Percentiles rank a stretch among this genome's conserved stretches.
Conservation (phyloP, 768 basidiomycete species). For the Agrocybe pediades region DNA sequence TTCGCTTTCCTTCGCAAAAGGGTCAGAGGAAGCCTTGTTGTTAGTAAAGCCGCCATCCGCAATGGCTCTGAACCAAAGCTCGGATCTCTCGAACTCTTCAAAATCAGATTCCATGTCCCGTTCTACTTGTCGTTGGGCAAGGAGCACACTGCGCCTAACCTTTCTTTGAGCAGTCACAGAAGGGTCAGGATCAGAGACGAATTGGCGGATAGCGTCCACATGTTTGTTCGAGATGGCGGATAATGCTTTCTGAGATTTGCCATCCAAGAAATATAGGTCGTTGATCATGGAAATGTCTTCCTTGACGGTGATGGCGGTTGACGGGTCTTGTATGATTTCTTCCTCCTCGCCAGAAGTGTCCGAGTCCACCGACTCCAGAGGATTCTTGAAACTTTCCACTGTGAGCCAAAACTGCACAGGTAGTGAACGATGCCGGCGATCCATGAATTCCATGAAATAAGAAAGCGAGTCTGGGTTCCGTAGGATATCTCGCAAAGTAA, state of each 20-base stretch:
- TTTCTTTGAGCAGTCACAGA: constrained; percentile 47
- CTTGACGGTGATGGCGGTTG: constrained; percentile 61
- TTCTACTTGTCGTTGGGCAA: constrained; percentile 85
- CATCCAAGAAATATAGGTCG: constrained; percentile 78
- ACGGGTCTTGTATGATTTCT: constrained; percentile 53
- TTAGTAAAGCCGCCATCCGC: constrained; percentile 59
- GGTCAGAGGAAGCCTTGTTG: constrained; percentile 21
- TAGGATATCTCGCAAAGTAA: constrained; percentile 78
- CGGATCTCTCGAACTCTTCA: constrained; percentile 83
- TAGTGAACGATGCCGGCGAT: constrained; percentile 78
- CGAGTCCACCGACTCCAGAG: constrained; percentile 81
- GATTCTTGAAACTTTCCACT: constrained; percentile 97
- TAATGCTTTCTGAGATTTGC: constrained; percentile 57
- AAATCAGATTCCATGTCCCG: constrained; percentile 92
- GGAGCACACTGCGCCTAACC: constrained; percentile 77
- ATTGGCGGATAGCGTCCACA: constrained; percentile 67
- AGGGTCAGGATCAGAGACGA: constrained; percentile 53
- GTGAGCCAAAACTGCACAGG: constrained; percentile 98
- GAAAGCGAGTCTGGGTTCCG: constrained; percentile 88
- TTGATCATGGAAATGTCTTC: constrained; percentile 92
- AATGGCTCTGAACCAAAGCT: constrained; percentile 90
- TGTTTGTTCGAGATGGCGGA: constrained; percentile 71
- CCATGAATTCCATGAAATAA: constrained; percentile 99
- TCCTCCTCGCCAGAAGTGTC: constrained; percentile 64
- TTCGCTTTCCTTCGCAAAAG: constrained; percentile 19